Conservation (phyloP, 352 stramenopile species). For the Phytophthora uliginosa region DNA sequence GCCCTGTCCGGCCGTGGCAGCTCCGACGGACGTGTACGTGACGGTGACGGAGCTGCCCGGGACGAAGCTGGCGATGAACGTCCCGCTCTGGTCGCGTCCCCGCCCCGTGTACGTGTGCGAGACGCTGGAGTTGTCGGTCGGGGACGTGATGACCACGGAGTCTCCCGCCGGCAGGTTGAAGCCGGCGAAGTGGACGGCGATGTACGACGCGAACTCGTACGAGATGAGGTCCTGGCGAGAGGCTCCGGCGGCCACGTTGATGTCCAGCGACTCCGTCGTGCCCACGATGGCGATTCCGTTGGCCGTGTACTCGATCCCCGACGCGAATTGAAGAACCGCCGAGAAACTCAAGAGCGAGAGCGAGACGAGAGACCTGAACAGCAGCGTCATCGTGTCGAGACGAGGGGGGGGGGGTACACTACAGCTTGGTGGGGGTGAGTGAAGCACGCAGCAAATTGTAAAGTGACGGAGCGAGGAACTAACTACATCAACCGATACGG, state of each 20-base stretch:
- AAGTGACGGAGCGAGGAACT: conserved; percentile 23
- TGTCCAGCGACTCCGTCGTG: conserved; percentile 38
- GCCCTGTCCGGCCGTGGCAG: conserved; percentile 11
- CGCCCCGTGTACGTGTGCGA: conserved; percentile 48
- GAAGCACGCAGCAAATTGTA: conserved; percentile 30
- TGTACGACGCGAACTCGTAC: conserved; percentile 62
- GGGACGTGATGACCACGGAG: conserved; percentile 56
- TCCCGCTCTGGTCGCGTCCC: conserved; percentile 41
- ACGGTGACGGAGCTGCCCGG: conserved; percentile 51
- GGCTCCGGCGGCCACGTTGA: conserved; percentile 35
- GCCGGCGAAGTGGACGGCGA: conserved; percentile 60
- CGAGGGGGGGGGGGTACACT: neutral
- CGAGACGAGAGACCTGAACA: conserved; percentile 12
- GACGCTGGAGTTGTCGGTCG: conserved; percentile 28
- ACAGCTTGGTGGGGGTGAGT: conserved; percentile 10
- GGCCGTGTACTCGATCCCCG: conserved; percentile 38
- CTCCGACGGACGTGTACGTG: conserved; percentile 48
- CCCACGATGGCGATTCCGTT: conserved; percentile 53
- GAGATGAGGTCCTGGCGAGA: conserved; percentile 47
- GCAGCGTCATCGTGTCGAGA: conserved; percentile 14
- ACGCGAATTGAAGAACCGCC: conserved; percentile 6
- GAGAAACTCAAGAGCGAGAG: conserved; percentile 20
- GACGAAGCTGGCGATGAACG: conserved; percentile 62
- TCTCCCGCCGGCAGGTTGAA: conserved; percentile 68
- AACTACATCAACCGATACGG: neutral